Evolutionary conservation across 306 rosid genomes (phyloP), one percentile per base, ranked within the genome.

Genomic region (Fragaria vesca): DNA sequence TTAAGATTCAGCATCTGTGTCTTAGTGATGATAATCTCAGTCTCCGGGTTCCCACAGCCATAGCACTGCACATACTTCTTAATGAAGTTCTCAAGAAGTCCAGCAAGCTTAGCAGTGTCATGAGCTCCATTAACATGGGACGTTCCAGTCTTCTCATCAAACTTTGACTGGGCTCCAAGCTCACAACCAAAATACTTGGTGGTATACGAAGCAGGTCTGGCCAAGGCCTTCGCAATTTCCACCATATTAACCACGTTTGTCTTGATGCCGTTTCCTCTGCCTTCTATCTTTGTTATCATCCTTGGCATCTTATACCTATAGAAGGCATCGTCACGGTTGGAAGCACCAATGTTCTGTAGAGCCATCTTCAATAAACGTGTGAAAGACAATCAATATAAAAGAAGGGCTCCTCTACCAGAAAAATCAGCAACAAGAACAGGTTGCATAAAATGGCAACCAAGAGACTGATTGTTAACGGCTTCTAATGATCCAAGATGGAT

Each of bases 221-320:
- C 93, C 85, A 92, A 74, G 54, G 97, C 97, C 82, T 92, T 92
- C 4, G 97, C 97, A 75, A 92, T 92, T 32, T 92, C 97, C 61
- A 90, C 95, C 93, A 88, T 92, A 68, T 92, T 90, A 50, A 92
- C 97, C 65, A 90, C 82, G 46, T 92, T 92, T 4, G 93, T 92
- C 80, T 88, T 92, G 87, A 92, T 90, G 83, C 95, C 97, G 80
- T 92, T 92, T 51, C 97, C 97, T 71, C 95, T 86, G 32, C 97
- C 95, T 80, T 92, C 93, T 60, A 92, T 92, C 81, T 88, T 92
- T 5, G 97, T 92, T 11, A 92, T 75, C 97, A 90, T 90, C 75
- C n/a, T 88, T n/a, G 97, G 97, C 97, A 92, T 92, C 87, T 92
- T 90, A 73, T 90, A 92, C 91, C 97, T 83, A 24, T 92, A 92